phyloP scores from a whole-genome alignment of 2,329 filamentous ascomycete genomes.

The Neofusicoccum sp. region DNA sequence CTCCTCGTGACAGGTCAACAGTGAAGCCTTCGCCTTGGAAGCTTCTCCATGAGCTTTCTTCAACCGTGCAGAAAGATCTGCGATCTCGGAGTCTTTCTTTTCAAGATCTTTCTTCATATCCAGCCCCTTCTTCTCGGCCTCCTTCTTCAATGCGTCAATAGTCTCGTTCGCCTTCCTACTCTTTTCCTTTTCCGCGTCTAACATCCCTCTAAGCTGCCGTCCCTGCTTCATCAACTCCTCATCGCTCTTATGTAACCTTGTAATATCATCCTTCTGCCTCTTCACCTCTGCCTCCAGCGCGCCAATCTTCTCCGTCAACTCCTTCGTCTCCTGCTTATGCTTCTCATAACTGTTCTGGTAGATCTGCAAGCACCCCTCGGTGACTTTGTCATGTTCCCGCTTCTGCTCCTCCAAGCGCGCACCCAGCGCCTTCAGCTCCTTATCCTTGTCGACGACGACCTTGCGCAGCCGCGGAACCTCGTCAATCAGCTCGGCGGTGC shows the following conservation, averaged over 20 bases:
- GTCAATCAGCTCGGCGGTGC: constrained; percentile 12
- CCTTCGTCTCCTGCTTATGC: not conserved
- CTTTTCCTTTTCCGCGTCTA: constrained; percentile 2
- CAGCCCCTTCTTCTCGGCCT: not conserved
- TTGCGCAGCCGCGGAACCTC: constrained; percentile 6
- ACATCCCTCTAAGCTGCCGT: not conserved
- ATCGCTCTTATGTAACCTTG: not conserved
- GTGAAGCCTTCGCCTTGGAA: not conserved
- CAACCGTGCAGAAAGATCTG: not conserved
- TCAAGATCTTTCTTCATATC: not conserved
- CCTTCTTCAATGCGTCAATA: not conserved
- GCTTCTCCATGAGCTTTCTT: not conserved
- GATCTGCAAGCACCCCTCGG: not conserved
- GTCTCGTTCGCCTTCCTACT: not conserved
- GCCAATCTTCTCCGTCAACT: not conserved
- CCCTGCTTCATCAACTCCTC: constrained; percentile 1
- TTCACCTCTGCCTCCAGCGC: not conserved
- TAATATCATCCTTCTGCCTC: not conserved
- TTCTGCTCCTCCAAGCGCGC: not conserved
- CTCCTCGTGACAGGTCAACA: not conserved
- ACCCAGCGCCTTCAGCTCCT: not conserved
- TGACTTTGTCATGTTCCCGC: not conserved
- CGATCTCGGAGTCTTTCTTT: not conserved
- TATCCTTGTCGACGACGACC: not conserved
- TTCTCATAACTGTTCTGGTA: too few species aligned